A percentile compares a stretch with the other conserved stretches of the same genome.
Evolutionary conservation across 2,329 filamentous ascomycete species (phyloP).

Genomic region (Aphanocladium album): DNA sequence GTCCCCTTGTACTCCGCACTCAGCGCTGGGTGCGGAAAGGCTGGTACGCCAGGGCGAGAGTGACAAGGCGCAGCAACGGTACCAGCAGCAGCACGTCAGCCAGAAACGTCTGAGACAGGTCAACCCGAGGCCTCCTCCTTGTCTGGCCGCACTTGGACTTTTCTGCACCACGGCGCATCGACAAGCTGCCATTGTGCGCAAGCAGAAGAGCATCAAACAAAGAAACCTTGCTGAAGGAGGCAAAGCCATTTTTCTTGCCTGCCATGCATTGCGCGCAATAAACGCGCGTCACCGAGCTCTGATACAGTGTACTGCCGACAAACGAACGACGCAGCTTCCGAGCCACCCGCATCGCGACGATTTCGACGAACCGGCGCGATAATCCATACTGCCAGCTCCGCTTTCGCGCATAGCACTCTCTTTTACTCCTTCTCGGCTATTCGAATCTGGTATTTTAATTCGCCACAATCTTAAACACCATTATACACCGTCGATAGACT

Average conservation of each 20-base stretch:
- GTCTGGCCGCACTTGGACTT: neutral
- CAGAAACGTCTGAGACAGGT: neutral
- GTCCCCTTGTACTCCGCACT: neutral
- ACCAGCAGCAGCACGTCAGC: constrained; percentile 10
- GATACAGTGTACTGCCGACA: too few relatives aligned
- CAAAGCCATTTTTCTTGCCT: neutral
- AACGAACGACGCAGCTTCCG: neutral
- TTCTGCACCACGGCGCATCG: neutral
- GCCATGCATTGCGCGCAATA: neutral
- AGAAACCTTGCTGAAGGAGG: neutral
- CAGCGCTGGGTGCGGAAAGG: neutral
- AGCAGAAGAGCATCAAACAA: neutral
- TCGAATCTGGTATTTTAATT: neutral
- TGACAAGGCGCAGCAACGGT: neutral
- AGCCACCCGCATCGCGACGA: constrained; percentile 3
- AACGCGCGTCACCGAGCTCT: neutral
- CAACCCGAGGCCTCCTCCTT: neutral
- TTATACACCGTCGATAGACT: neutral
- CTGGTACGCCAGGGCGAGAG: neutral
- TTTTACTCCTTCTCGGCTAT: neutral
- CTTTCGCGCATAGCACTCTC: neutral
- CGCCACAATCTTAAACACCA: neutral
- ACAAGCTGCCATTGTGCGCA: neutral
- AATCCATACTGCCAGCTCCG: neutral
- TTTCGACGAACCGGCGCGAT: neutral